Base-by-base conservation (phyloP, 805 yeast genomes). In the Cyberlindnera maclurae region DNA sequence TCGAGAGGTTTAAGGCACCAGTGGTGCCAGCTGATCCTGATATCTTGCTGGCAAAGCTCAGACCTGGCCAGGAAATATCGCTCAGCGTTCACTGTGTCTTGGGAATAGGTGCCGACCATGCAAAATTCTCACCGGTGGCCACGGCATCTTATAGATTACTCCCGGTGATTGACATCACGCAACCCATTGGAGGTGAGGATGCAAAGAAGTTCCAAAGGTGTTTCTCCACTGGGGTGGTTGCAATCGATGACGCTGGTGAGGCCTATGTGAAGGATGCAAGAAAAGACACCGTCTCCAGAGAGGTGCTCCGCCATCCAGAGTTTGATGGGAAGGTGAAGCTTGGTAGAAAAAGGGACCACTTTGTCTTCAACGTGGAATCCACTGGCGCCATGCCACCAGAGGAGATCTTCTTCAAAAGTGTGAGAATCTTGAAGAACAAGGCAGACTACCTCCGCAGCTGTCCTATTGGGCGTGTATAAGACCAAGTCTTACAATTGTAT, bases 341-440 rank as follows among this genome's bases (percentile, higher is more conserved):
- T 39, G 98, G 97, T 32, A 79, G 98, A 63, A 73, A 73, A 50
- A 80, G 96, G 62, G 93, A 84, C 59, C 96, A 93, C 54, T 93
- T 93, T 61, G 85, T 93, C 37, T 93, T 87, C 69, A 86, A 88
- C 54, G 88, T 93, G 34, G 98, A 93, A 64, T 79, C 90, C 40
- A 81, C 95, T 3, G 97, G 98, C 29, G 96, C 97, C 31, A 89
- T 93, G 96, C 70, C 87, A 12, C 96, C 98, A 16, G 96, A 86
- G 54, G 97, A 90, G 65, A 87, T 93, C 39, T 93, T 93, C 64
- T 78, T 87, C 66, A 93, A 90, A 62, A 78, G 90, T 44, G 83
- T 93, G 36, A 75, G 90, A 59, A 79, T 88, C 39, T 71, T 93
- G 59, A 84, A 79, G 63, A 81, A 82, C 57, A 93, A 93, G 67